Percentiles rank a stretch among this genome's conserved stretches.
phyloP scores from a whole-genome alignment of 768 basidiomycete species.

The Coprinopsis strossmayeri region DNA sequence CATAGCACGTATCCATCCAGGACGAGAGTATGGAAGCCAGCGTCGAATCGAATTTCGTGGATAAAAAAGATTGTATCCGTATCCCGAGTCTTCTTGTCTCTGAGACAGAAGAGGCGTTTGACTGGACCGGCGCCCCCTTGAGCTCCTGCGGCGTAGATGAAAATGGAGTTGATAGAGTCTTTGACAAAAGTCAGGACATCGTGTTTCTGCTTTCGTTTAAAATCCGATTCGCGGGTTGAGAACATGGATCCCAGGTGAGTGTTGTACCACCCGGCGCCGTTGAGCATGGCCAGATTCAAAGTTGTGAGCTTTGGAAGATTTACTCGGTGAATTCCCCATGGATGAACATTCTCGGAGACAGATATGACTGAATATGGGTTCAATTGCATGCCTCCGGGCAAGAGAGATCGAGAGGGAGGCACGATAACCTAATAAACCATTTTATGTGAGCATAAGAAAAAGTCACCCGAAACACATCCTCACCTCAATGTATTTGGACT shows the following conservation, averaged over 20 bases:
- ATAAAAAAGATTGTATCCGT: constrained; percentile 39
- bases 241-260: constrained; percentile 22
- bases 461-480: constrained; percentile 14
- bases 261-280: constrained; percentile 23
- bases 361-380: constrained; percentile 15
- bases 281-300: constrained; percentile 18
- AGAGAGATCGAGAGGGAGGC: constrained; percentile 12
- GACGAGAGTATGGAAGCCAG: constrained; percentile 42
- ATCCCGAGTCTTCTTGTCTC: constrained; percentile 1
- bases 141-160: neutral
- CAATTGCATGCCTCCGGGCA: constrained; percentile 8
- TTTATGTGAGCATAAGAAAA: constrained; percentile 11
- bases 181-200: constrained; percentile 23
- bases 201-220: constrained; percentile 14
- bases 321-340: constrained; percentile 34
- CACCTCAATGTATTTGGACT: constrained; percentile 45
- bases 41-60: constrained; percentile 38
- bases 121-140: no score
- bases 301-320: constrained; percentile 28
- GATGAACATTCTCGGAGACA: constrained; percentile 1
- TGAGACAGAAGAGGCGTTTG: constrained; percentile 6
- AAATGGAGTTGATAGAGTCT: constrained; percentile 18
- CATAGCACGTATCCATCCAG: constrained; percentile 44
- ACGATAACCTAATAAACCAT: constrained; percentile 22
- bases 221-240: constrained; percentile 20